A percentile compares a stretch with the other conserved stretches of the same genome.
Evolutionary conservation across 2,329 filamentous ascomycete species (phyloP).

Genomic region (Aureobasidium sp.): DNA sequence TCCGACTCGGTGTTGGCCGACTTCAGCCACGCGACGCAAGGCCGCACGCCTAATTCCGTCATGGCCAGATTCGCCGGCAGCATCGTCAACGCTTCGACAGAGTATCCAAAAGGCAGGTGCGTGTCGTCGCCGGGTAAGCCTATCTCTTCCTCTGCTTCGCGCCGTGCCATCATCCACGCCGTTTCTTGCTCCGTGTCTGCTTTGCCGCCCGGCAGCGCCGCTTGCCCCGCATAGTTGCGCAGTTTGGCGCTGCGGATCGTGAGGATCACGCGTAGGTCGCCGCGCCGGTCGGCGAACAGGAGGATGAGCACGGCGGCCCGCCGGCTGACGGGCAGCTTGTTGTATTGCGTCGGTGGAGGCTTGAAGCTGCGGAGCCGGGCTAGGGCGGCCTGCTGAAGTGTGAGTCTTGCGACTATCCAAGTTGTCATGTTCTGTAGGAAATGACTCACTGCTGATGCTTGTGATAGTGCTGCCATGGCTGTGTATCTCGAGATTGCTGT

Average conservation of each 20-base stretch:
- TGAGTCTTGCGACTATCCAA: neutral
- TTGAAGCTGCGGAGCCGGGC: slow-evolving; percentile 49
- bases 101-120: slow-evolving; percentile 68
- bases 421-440: neutral
- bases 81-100: slow-evolving; percentile 79
- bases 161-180: slow-evolving; percentile 71
- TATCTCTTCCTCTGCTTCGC: slow-evolving; percentile 90
- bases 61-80: slow-evolving; percentile 55
- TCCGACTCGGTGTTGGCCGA: slow-evolving; percentile 49
- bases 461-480: slow-evolving; percentile 20
- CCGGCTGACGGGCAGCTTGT: slow-evolving; percentile 51
- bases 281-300: slow-evolving; percentile 74
- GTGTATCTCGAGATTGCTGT: neutral
- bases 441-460: slow-evolving; percentile 17
- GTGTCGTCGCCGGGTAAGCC: slow-evolving; percentile 68
- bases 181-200: slow-evolving; percentile 50
- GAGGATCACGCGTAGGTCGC: slow-evolving; percentile 64
- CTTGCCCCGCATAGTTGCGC: slow-evolving; percentile 69
- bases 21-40: slow-evolving; percentile 58
- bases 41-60: slow-evolving; percentile 44
- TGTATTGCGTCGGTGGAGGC: slow-evolving; percentile 52
- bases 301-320: slow-evolving; percentile 83
- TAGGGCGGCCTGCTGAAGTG: slow-evolving; percentile 37
- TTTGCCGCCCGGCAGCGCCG: slow-evolving; percentile 72
- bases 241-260: slow-evolving; percentile 55